These are phyloP conservation scores for Chernovozyma sophiae-reginae DNA, from an alignment of 1,139 yeast species.

Conservation along the genomic window DNA sequence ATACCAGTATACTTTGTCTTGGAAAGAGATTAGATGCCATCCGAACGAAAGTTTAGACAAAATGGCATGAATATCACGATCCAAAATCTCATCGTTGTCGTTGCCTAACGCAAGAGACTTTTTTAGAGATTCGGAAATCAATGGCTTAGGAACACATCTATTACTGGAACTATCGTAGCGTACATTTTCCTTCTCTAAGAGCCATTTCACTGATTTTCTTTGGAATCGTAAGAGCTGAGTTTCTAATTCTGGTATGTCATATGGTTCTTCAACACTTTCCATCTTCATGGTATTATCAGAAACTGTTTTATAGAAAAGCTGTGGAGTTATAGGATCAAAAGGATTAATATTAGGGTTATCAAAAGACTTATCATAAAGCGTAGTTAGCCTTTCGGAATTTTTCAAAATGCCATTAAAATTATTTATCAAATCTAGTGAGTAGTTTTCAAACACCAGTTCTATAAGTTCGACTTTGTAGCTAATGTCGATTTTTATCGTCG, in stretches of 20 bases:
- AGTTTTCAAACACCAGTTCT: conserved; percentile 3
- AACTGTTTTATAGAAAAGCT: conserved; percentile 32
- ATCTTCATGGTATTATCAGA: conserved; percentile 27
- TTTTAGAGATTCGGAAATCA: conserved; percentile 14
- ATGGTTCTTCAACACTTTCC: conserved; percentile 15
- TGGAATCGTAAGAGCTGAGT: conserved; percentile 57
- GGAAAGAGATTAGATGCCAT: conserved; percentile 36
- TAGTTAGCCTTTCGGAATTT: not conserved
- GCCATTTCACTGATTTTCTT: conserved; percentile 61
- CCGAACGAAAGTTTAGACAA: conserved; percentile 48
- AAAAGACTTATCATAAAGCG: conserved; percentile 1
- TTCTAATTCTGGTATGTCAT: conserved; percentile 45
- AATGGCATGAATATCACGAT: conserved; percentile 13
- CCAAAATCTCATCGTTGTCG: conserved; percentile 8
- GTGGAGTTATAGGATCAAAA: conserved; percentile 16
- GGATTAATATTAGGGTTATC: conserved; percentile 7
- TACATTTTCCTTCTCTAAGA: conserved; percentile 56
- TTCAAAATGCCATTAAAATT: not conserved
- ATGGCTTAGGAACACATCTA: conserved; percentile 15
- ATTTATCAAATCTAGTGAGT: conserved; percentile 4
- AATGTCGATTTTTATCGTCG: not conserved
- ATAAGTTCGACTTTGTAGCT: conserved; percentile 5
- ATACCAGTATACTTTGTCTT: conserved; percentile 32
- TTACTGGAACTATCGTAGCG: conserved; percentile 26
- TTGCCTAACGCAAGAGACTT: conserved; percentile 4